phyloP scores from a whole-genome alignment of 129 eudicot genomes.

The Sambucus nigra region DNA sequence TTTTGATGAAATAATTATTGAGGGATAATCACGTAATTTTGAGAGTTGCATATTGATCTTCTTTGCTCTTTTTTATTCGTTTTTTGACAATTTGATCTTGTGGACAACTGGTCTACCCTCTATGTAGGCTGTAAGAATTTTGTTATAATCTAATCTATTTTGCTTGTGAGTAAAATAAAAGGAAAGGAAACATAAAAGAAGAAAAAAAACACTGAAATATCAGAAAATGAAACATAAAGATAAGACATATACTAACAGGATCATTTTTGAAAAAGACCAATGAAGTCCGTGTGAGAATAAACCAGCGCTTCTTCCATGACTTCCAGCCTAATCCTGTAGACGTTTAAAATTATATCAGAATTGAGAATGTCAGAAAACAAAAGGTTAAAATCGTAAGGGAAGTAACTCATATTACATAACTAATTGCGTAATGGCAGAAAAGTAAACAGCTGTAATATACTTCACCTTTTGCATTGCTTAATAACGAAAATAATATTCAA shows the following conservation, averaged over 20 bases:
- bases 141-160: too few species aligned
- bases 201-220: not conserved
- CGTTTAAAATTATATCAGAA: not conserved
- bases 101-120: too few species aligned
- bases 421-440: not conserved
- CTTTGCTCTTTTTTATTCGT: too few species aligned
- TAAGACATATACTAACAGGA: constrained; percentile 53
- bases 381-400: too few species aligned
- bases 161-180: not conserved
- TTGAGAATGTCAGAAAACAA: not conserved
- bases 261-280: constrained; percentile 95
- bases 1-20: too few species aligned
- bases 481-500: too few species aligned
- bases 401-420: not conserved
- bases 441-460: too few species aligned
- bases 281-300: constrained; percentile 93
- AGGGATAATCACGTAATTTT: too few species aligned
- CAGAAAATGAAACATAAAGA: constrained; percentile 5
- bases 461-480: too few species aligned
- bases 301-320: constrained; percentile 99
- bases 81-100: too few species aligned
- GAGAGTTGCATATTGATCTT: too few species aligned
- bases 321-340: constrained; percentile 93
- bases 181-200: not conserved
- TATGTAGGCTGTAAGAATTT: too few species aligned